phyloP scores from a whole-genome alignment of 2,329 filamentous ascomycete genomes.

The Penicillium sp. region DNA sequence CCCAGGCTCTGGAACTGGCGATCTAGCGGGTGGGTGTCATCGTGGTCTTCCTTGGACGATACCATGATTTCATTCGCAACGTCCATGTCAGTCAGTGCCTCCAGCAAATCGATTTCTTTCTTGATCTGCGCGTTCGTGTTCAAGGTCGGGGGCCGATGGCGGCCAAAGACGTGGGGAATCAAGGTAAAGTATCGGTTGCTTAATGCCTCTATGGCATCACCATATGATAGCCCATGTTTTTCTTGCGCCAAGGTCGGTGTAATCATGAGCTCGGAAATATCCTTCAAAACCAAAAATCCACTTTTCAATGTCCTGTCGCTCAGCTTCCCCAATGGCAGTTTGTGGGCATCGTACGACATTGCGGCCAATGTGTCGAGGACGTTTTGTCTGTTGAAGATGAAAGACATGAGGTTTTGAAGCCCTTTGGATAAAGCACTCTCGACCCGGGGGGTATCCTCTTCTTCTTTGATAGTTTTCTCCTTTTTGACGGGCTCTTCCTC shows the following conservation, averaged over 20 bases:
- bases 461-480: conserved; percentile 30
- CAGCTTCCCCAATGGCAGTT: conserved; percentile 79
- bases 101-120: conserved; percentile 73
- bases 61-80: conserved; percentile 76
- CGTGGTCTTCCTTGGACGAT: conserved; percentile 50
- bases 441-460: conserved; percentile 37
- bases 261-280: conserved; percentile 66
- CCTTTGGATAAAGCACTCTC: conserved; percentile 59
- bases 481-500: conserved; percentile 42
- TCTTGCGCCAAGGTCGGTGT: conserved; percentile 49
- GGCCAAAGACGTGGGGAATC: conserved; percentile 79
- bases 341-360: conserved; percentile 54
- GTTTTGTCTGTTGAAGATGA: conserved; percentile 78
- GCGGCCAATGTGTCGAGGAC: conserved; percentile 57
- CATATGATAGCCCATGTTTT: conserved; percentile 42
- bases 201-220: conserved; percentile 56
- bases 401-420: conserved; percentile 67
- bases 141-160: conserved; percentile 70
- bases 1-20: conserved; percentile 68
- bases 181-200: conserved; percentile 78
- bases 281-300: conserved; percentile 75
- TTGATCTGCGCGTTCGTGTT: conserved; percentile 58
- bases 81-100: conserved; percentile 82
- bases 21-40: conserved; percentile 64
- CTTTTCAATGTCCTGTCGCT: conserved; percentile 72